These are phyloP conservation scores for Diaporthe australafricana DNA, from an alignment of 2,329 filamentous ascomycete genomes.

Conservation along the genomic window DNA sequence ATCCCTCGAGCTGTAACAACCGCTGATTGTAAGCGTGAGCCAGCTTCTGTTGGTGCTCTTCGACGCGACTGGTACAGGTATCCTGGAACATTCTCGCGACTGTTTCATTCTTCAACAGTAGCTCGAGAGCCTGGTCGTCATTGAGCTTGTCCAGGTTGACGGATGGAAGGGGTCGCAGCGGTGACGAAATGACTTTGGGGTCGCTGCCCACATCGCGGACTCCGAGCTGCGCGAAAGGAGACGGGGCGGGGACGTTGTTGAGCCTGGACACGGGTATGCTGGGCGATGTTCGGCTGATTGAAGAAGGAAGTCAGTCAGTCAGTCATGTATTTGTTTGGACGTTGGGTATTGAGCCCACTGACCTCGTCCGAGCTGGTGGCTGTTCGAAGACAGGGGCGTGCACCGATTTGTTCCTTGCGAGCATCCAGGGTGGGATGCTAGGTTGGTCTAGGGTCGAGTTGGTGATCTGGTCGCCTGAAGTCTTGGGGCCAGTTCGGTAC, in stretches of 20 bases:
- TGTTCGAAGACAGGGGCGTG: not conserved
- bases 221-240: not conserved
- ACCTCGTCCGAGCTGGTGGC: slow-evolving; percentile 1
- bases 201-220: not conserved
- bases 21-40: not conserved
- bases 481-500: too few species aligned
- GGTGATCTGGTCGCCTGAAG: not conserved
- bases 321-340: too few species aligned
- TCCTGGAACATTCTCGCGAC: not conserved
- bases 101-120: not conserved
- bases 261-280: not conserved
- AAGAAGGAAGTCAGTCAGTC: not conserved
- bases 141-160: not conserved
- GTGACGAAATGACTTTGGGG: not conserved
- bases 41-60: slow-evolving; percentile 25
- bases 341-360: too few species aligned
- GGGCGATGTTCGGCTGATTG: not conserved
- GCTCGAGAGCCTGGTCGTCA: slow-evolving; percentile 19
- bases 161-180: not conserved
- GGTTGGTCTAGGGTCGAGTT: not conserved
- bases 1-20: slow-evolving; percentile 15
- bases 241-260: not conserved
- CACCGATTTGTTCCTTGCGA: slow-evolving; percentile 2
- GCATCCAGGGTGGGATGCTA: not conserved
- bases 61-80: not conserved